Evolutionary conservation across 2,329 filamentous ascomycete species (phyloP), one percentile per base, ranked within the genome.

Genomic region (Neofusicoccum umdonicola): DNA sequence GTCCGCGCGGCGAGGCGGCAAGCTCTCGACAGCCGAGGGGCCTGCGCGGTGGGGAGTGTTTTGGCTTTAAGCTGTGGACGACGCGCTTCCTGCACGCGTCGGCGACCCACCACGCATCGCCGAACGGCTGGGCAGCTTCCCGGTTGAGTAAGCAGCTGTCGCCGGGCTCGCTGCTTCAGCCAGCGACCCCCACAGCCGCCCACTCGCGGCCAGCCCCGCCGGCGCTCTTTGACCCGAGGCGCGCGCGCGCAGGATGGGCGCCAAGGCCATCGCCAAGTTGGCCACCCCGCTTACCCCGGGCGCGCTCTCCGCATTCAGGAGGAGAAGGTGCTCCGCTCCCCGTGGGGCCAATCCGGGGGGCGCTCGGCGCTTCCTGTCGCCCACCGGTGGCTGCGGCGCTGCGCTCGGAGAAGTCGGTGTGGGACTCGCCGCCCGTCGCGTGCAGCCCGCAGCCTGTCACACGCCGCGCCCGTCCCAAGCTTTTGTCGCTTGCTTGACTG

Each of bases 281-380:
- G 27, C 42, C 13, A 17, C 58, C 58, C 58, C 45, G 45, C 44
- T 9, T 62, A 62, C 44, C 58, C 44, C 44, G 44, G 58, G 9
- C 45, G 5, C 8, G 22, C 34, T 51, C 58, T 62, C 58, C 58
- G 35, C 58, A 51, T 37, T 39, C 47, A 51, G 58, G 27, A 62
- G 39, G 15, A 45, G 39, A 31, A 3, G 37, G 17, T 22, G 52
- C 52, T 57, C 39, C 39, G 54, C 54, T 60, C 56, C 56, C 56
- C 47, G 58, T 62, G 58, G 58, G 58, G 58, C 58, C 58, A 62
- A 51, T 62, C 58, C 45, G 58, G 58, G 58, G 58, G 34, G 34
- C 54, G 41, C 42, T 47, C 42, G 27, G 56, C 39, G 37, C 42
- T 58, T 58, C 54, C 31, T 7, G 13, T 45, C 27, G 41, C 9